phyloP scores from a whole-genome alignment of 352 stramenopile species.

The Phytophthora quininea region DNA sequence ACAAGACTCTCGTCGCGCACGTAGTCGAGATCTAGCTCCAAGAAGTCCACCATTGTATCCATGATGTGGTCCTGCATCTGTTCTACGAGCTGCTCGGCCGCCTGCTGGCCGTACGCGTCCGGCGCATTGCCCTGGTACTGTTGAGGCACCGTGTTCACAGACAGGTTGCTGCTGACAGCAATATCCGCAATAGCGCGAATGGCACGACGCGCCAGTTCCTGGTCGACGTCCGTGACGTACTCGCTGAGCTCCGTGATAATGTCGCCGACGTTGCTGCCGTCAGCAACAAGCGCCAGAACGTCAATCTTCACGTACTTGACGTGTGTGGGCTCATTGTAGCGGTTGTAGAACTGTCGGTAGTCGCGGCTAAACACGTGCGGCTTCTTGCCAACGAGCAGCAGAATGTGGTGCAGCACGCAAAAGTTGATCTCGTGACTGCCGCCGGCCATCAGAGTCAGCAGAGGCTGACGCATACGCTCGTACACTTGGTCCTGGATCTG shows the following conservation, averaged over 20 bases:
- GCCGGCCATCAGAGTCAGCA: constrained; percentile 98
- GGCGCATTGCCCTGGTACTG: constrained; percentile 54
- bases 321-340: constrained; percentile 98
- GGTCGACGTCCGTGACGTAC: constrained; percentile 96
- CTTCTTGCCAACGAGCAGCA: constrained; percentile 94
- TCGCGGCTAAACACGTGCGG: constrained; percentile 97
- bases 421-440: constrained; percentile 91
- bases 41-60: constrained; percentile 95
- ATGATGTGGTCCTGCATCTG: constrained; percentile 89
- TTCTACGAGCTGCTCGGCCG: constrained; percentile 64
- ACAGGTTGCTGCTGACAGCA: constrained; percentile 83
- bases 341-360: constrained; percentile 98
- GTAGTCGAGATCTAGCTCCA: constrained; percentile 97
- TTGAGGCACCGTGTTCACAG: constrained; percentile 41
- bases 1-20: constrained; percentile 96
- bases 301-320: constrained; percentile 99
- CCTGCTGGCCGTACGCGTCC: constrained; percentile 72
- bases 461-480: constrained; percentile 93
- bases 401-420: constrained; percentile 97
- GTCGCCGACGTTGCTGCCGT: constrained; percentile 93
- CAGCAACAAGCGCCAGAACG: constrained; percentile 95
- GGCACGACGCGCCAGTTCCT: constrained; percentile 90
- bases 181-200: constrained; percentile 95
- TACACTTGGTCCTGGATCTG: constrained; percentile 74
- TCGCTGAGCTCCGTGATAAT: constrained; percentile 98